Conservation (phyloP, 1,139 yeast genomes). For the Yamadazyma songkhlaensis region DNA sequence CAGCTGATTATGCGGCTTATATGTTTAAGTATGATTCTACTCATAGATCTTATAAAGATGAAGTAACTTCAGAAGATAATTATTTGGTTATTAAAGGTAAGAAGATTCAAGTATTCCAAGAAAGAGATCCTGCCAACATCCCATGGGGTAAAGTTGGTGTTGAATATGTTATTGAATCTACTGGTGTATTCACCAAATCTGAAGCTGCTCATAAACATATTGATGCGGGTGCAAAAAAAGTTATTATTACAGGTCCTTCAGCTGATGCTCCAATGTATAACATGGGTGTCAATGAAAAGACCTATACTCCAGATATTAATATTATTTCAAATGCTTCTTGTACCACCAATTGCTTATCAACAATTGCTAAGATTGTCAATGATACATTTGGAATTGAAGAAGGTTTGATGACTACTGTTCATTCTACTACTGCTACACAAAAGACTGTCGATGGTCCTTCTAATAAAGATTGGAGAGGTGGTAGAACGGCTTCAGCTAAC, state of each 20-base stretch:
- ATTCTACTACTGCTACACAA: constrained; percentile 88
- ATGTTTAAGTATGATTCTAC: constrained; percentile 88
- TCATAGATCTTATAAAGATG: constrained; percentile 74
- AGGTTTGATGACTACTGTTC: constrained; percentile 90
- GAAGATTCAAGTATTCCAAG: constrained; percentile 66
- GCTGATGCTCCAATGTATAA: constrained; percentile 89
- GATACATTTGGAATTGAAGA: constrained; percentile 79
- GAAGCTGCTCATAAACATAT: constrained; percentile 80
- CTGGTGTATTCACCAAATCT: constrained; percentile 80
- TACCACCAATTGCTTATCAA: constrained; percentile 90
- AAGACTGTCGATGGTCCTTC: constrained; percentile 91
- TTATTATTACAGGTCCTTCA: constrained; percentile 84
- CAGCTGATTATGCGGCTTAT: constrained; percentile 80
- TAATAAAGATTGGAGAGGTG: constrained; percentile 94
- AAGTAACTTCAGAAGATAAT: constrained; percentile 57
- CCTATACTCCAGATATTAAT: constrained; percentile 66
- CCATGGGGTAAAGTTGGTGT: constrained; percentile 83
- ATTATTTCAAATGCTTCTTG: constrained; percentile 85
- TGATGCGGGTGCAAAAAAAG: constrained; percentile 88
- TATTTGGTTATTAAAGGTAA: constrained; percentile 65
- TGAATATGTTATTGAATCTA: constrained; percentile 80
- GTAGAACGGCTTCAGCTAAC: constrained; percentile 89
- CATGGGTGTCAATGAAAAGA: constrained; percentile 74
- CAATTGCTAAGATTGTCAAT: constrained; percentile 80
- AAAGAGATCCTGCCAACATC: constrained; percentile 72